Percentiles rank a stretch among this genome's conserved stretches.
Evolutionary conservation across 495 filamentous ascomycete species (phyloP).

Genomic region (Penicillium roqueforti): DNA sequence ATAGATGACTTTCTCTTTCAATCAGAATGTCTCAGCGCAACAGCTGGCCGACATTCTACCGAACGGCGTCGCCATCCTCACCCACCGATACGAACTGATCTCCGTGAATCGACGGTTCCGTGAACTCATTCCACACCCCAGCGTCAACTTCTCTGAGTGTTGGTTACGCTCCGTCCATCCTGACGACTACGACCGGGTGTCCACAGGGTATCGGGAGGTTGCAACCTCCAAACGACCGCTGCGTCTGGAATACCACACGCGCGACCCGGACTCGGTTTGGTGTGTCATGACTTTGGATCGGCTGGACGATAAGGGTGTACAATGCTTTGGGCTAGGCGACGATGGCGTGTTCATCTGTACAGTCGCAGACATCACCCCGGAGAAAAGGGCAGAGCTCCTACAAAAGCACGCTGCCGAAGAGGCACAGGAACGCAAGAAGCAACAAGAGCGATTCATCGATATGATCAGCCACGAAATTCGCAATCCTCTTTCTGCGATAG

Average conservation of each 20-base stretch:
- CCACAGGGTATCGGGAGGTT: slow-evolving; percentile 7
- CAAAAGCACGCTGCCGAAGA: slow-evolving; percentile 61
- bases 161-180: slow-evolving; percentile 20
- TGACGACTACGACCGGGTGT: slow-evolving; percentile 20
- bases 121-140: slow-evolving; percentile 8
- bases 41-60: slow-evolving; percentile 29
- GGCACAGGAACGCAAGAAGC: slow-evolving; percentile 60
- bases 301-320: slow-evolving; percentile 8
- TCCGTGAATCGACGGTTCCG: slow-evolving; percentile 23
- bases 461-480: slow-evolving; percentile 86
- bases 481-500: slow-evolving; percentile 75
- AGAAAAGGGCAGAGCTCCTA: slow-evolving; percentile 43
- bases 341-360: slow-evolving; percentile 22
- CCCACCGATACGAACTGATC: slow-evolving; percentile 16
- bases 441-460: slow-evolving; percentile 83
- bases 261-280: slow-evolving; percentile 13
- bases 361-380: slow-evolving; percentile 40
- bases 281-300: slow-evolving; percentile 15
- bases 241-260: slow-evolving; percentile 23
- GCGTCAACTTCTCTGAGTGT: slow-evolving; percentile 10
- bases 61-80: slow-evolving; percentile 24
- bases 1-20: slow-evolving; percentile 12
- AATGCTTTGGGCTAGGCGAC: not conserved
- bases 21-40: slow-evolving; percentile 19
- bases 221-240: slow-evolving; percentile 1